Evolutionary conservation across 108 stramenopile genomes (phyloP).

Genomic region (Cylindrotheca fusiformis): DNA sequence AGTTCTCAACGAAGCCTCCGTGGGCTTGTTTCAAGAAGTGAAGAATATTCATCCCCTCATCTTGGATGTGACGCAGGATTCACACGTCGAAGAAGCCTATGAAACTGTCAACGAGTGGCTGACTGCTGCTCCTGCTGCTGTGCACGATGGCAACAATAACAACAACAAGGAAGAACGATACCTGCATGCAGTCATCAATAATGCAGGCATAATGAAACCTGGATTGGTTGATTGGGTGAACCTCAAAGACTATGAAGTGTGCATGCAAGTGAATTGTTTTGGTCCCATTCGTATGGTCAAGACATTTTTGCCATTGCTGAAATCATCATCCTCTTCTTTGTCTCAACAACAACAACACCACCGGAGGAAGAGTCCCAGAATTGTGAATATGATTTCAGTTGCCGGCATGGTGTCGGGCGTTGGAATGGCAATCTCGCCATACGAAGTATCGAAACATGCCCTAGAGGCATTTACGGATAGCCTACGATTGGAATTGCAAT

Average conservation of each 20-base stretch:
- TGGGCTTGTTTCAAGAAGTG: conserved; percentile 3
- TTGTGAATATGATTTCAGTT: conserved; percentile 44
- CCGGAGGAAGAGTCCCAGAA: too few relatives aligned
- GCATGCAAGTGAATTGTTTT: conserved; percentile 53
- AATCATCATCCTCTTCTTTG: conserved; percentile 17
- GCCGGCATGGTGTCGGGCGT: conserved; percentile 32
- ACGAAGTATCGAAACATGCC: conserved; percentile 50
- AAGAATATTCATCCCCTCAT: conserved; percentile 19
- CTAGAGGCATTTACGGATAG: conserved; percentile 30
- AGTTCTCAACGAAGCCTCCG: conserved; percentile 30
- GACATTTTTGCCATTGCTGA: conserved; percentile 49
- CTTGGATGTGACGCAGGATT: conserved; percentile 42
- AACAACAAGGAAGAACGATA: conserved; percentile 19
- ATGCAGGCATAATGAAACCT: conserved; percentile 44
- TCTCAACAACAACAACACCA: conserved; percentile 11
- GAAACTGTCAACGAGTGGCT: conserved; percentile 30
- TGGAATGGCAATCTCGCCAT: conserved; percentile 6
- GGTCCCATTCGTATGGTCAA: conserved; percentile 43
- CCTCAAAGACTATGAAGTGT: conserved; percentile 26
- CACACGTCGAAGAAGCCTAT: conserved; percentile 9
- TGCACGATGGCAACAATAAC: background rate
- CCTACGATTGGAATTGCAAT: conserved; percentile 34
- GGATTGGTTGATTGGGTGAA: conserved; percentile 46
- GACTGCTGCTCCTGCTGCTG: background rate
- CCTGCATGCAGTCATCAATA: conserved; percentile 52